Conservation (phyloP, 805 yeast genomes). For the Brettanomyces bruxellensis region DNA sequence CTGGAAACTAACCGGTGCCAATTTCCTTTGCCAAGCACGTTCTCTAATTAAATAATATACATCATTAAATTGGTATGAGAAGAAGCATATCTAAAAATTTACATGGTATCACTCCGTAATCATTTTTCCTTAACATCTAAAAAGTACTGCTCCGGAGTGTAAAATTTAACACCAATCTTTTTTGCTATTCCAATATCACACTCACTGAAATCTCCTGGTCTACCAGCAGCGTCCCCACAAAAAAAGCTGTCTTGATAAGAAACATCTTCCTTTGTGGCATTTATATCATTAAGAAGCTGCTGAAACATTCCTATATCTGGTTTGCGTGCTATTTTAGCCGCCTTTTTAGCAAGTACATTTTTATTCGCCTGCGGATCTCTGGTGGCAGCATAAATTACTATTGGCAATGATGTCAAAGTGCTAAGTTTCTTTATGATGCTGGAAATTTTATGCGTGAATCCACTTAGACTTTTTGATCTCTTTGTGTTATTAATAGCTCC, state of each 20-base stretch:
- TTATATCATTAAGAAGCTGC: conserved; percentile 34
- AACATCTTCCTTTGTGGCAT: conserved; percentile 19
- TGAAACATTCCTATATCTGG: conserved; percentile 78
- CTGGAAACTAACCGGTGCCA: too few species aligned
- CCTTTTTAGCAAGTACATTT: neutral
- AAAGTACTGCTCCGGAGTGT: conserved; percentile 51
- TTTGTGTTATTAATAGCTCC: conserved; percentile 49
- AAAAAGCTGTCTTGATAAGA: conserved; percentile 43
- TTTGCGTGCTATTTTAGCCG: conserved; percentile 36
- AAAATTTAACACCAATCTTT: conserved; percentile 42
- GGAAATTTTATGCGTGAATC: conserved; percentile 35
- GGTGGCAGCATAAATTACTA: conserved; percentile 58
- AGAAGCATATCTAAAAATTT: neutral
- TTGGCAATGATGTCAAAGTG: conserved; percentile 11
- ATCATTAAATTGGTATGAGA: neutral
- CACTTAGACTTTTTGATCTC: conserved; percentile 25
- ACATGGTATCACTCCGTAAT: neutral
- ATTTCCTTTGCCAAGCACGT: too few species aligned
- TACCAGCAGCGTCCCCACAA: conserved; percentile 98
- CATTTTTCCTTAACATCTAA: neutral
- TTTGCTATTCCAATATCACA: conserved; percentile 67
- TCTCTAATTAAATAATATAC: too few species aligned
- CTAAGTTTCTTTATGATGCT: conserved; percentile 24
- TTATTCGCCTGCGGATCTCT: conserved; percentile 33
- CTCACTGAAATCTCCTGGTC: conserved; percentile 69